Conservation (phyloP, 805 yeast genomes). For the Kluyveromyces siamensis region DNA sequence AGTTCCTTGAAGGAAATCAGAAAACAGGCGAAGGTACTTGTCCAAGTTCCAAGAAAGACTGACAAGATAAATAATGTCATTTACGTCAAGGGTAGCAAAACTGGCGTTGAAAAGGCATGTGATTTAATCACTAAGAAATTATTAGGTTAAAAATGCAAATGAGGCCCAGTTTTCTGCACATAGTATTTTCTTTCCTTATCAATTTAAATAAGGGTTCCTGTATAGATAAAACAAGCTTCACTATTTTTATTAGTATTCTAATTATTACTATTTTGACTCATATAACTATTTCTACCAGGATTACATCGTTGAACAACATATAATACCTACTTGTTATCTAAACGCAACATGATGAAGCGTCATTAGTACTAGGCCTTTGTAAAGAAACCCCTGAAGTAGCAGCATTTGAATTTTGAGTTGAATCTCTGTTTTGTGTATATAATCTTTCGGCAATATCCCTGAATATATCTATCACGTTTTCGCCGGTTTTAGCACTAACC, state of each 20-base stretch:
- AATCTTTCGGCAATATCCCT: conserved; percentile 41
- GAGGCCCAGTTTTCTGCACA: not conserved
- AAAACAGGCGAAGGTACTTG: conserved; percentile 44
- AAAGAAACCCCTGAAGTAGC: conserved; percentile 24
- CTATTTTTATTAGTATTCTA: not conserved
- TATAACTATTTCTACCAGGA: not conserved
- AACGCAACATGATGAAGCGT: conserved; percentile 34
- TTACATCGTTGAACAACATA: too few species aligned
- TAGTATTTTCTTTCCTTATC: not conserved
- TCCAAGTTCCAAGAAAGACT: conserved; percentile 52
- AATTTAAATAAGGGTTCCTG: not conserved
- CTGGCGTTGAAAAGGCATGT: conserved; percentile 43
- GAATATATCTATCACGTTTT: conserved; percentile 39
- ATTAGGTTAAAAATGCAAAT: not conserved
- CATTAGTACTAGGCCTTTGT: conserved; percentile 38
- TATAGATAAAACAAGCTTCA: not conserved
- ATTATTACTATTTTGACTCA: not conserved
- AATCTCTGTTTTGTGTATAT: conserved; percentile 19
- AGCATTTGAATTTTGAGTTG: conserved; percentile 6
- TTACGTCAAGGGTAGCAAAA: conserved; percentile 50
- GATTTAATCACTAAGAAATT: conserved; percentile 29
- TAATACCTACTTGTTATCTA: conserved; percentile 5
- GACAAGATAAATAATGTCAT: conserved; percentile 47
- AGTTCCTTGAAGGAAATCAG: conserved; percentile 54
- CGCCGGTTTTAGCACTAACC: conserved; percentile 53